Conservation (phyloP, 2,329 filamentous ascomycete genomes). For the Chaetothyriales sp. region DNA sequence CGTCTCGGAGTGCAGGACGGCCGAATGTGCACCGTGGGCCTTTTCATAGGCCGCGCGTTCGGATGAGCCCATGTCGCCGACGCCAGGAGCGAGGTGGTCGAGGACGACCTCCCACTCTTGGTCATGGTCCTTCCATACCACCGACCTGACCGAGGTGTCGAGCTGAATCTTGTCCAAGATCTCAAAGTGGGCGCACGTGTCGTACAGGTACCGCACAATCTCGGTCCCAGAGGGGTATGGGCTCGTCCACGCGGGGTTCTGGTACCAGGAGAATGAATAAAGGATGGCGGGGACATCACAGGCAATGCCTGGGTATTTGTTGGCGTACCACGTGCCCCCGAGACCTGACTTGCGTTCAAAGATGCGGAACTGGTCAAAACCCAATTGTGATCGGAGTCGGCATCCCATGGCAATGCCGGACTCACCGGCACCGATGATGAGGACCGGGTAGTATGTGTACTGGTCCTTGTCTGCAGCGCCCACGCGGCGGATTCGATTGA, state of each 20-base stretch:
- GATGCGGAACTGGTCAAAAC: constrained; percentile 45
- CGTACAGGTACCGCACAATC: constrained; percentile 39
- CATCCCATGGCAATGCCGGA: constrained; percentile 50
- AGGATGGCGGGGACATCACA: constrained; percentile 45
- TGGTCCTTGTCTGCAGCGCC: constrained; percentile 26
- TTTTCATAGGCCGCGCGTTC: constrained; percentile 33
- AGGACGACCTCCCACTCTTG: constrained; percentile 43
- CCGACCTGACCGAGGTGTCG: constrained; percentile 42
- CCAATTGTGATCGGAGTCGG: constrained; percentile 43
- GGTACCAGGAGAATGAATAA: constrained; percentile 45
- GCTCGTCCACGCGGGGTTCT: constrained; percentile 39
- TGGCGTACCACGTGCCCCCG: constrained; percentile 53
- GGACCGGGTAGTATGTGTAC: constrained; percentile 36
- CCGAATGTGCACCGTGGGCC: constrained; percentile 32
- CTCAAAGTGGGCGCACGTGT: constrained; percentile 38
- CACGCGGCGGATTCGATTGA: constrained; percentile 27
- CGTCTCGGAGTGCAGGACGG: constrained; percentile 38
- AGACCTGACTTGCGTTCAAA: constrained; percentile 46
- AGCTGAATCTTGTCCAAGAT: constrained; percentile 46
- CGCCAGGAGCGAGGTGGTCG: constrained; percentile 37
- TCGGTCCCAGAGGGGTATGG: constrained; percentile 37
- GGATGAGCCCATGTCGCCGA: constrained; percentile 39
- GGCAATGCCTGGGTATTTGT: constrained; percentile 46
- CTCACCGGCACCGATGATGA: constrained; percentile 49
- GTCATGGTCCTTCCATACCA: constrained; percentile 40